Base-by-base conservation (phyloP, 2,329 filamentous ascomycete species). In the Aspergillus felis region DNA sequence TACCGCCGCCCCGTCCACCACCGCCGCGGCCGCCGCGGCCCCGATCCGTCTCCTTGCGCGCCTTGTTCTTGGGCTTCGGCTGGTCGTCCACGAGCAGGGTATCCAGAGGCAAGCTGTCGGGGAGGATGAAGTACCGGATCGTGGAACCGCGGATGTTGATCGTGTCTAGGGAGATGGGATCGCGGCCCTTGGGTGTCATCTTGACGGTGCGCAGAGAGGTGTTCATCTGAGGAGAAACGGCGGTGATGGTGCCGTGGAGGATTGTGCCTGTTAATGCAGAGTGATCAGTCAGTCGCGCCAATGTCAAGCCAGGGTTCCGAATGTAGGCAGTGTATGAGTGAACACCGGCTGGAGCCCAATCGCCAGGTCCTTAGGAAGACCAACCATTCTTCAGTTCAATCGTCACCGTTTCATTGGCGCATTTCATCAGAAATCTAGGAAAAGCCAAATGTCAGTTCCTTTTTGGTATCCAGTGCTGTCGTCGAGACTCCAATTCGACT, bases 51-150 rank as follows among this genome's bases (percentile, higher is more conserved):
- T 97, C 94, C 83, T 99, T 99, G 73, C 93, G 86, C 27, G 94
- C 93, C 87, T 99, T 99, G 81, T 99, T 99, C 89, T 97, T 97
- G 60, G 94, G 93, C 82, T 99, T 99, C 53, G 93, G 92, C 69
- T 91, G 87, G 78, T 99, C 94, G 75, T 99, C 94, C 67, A 99
- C 92, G 61, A 99, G 84, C 54, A 99, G 84, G 44, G 93, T 97
- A 77, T 99, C 94, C 64, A 99, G 84, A 42, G 93, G 93, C 69
- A 99, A 84, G 62, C 90, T 94, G 79, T 99, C 94, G 56, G 94
- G 94, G 10, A 99, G 88, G 74, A 99, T 96, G 75, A 90, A 93
- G 79, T 97, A 97, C 77, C 94, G 87, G 75, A 99, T 95, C 22
- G 92, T 97, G 61, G 90, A 95, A 68, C 94, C 94, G 66, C 94